Base-by-base conservation (phyloP, 225 moss, liverwort and hornwort species). In the Sphagnum contortum region DNA sequence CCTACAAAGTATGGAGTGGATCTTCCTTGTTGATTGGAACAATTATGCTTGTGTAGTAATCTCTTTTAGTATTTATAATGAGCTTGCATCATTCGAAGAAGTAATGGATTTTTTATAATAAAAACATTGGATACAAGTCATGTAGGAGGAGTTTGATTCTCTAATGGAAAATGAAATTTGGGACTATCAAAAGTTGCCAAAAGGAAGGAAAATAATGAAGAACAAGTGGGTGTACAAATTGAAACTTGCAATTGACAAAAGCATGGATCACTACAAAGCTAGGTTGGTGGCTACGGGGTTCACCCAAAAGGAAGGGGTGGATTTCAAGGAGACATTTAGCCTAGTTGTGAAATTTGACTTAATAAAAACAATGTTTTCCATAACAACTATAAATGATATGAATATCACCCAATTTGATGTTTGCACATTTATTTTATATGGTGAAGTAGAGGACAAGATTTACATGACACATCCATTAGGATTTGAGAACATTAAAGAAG, bases 171-270 rank as follows among this genome's bases (percentile, higher is more conserved):
- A 52, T 9, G 52, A 2, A 9, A 52, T 2, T 6, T 52, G 52
- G 52, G 52, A 52, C 0, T 52, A 52, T 9, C 52, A 52, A 9
- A 1, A 52, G 52, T 52, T 52, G 9, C 52, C 52, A 5, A 52
- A 52, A 6, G 52, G 9, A 6, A 52, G 52, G 9, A 52, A 52
- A 9, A 52, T 2, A 2, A 9, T 52, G 2, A 52, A 2, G 52
- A 52, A 52, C 59, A 60, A 60, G 12, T 60, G 59, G 59, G 59
- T 60, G 8, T 60, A 6, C n/a, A 60, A 60, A n/a, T 14, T 60
- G 14, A 60, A 60, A 45, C 59, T 45, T 45, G 59, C 13, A 14
- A 60, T 2, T 45, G 45, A 60, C 12, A n/a, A n/a, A 14, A 60
- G 45, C n/a, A 2, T 13, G 45, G 14, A 14, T 7, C 6, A n/a